Conservation (phyloP, 805 yeast species). For the Ogataea salicorniae region DNA sequence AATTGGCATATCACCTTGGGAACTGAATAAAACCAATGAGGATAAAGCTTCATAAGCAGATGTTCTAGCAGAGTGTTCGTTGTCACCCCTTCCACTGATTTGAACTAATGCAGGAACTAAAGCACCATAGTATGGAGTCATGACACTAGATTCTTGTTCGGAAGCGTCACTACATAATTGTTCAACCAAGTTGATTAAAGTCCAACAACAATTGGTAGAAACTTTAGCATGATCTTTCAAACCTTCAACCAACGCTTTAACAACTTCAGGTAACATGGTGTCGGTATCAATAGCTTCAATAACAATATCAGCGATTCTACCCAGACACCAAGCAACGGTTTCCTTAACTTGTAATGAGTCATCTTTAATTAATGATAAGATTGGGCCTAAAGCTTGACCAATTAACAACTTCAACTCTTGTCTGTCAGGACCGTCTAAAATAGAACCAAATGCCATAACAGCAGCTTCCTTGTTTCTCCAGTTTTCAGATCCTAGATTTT, state of each 20-base stretch:
- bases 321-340: conserved; percentile 97
- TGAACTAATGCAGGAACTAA: conserved; percentile 67
- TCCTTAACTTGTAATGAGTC: conserved; percentile 82
- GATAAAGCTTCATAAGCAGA: conserved; percentile 96
- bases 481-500: conserved; percentile 50
- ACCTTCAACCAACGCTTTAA: conserved; percentile 74
- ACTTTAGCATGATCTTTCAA: conserved; percentile 88
- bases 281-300: conserved; percentile 68
- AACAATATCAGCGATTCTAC: conserved; percentile 87
- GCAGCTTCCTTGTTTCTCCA: conserved; percentile 97
- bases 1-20: conserved; percentile 61
- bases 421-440: conserved; percentile 88
- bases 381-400: conserved; percentile 78
- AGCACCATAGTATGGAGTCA: conserved; percentile 68
- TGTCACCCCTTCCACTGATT: conserved; percentile 68
- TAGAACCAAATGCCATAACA: conserved; percentile 98
- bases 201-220: conserved; percentile 97
- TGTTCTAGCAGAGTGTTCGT: conserved; percentile 84
- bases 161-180: conserved; percentile 61
- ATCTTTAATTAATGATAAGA: conserved; percentile 70
- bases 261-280: conserved; percentile 60
- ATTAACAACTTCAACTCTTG: conserved; percentile 62
- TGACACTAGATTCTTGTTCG: conserved; percentile 45
- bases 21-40: conserved; percentile 69
- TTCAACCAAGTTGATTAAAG: conserved; percentile 85